Evolutionary conservation across 108 stramenopile genomes (phyloP), one percentile per base, ranked within the genome.

Genomic region (Cylindrotheca closterium): DNA sequence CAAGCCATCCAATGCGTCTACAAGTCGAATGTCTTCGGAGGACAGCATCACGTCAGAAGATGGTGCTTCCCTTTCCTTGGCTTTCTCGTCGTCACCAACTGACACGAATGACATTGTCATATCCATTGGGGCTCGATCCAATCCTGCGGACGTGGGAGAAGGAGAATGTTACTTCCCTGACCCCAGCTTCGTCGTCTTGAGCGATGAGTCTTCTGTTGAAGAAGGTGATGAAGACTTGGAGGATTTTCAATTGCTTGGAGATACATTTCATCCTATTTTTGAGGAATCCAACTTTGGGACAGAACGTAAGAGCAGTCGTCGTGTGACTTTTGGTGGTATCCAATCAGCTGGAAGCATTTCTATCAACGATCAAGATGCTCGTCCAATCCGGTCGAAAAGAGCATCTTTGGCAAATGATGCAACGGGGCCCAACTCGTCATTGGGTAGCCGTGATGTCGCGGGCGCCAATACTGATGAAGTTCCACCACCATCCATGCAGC

Each of bases 1-100:
- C 3, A 42, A 37, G 34, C 25, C 18, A 33, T 58, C 58, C 32
- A 37, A 42, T 22, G 18, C 31, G 37, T 28, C 8, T 4, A 58
- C 68, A 17, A 54, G 51, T 25, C 59, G 59, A 21, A 69, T 30
- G 30, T 59, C 59, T 12, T 47, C 58, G 7, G 17, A 47, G 7
- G 49, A 33, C 33, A 33, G 32, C 19, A 48, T 30, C 47, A 48
- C 60, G 8, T 34, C 60, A 10, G 51, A 10, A 51, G 51, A 51
- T 10, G 19, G n/a, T 7, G 51, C 7, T 51, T n/a, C 15, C 10
- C 15, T 42, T 51, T n/a, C 7, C 8, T n/a, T 51, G 21, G 7
- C 21, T 10, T 23, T 51, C 5, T 5, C 7, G 8, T 19, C 22
- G 7, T n/a, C 22, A 51, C 19, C 51, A 10, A 51, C 21, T 22